Base-by-base conservation (phyloP, 768 basidiomycete genomes). In the Lentinula edodes region DNA sequence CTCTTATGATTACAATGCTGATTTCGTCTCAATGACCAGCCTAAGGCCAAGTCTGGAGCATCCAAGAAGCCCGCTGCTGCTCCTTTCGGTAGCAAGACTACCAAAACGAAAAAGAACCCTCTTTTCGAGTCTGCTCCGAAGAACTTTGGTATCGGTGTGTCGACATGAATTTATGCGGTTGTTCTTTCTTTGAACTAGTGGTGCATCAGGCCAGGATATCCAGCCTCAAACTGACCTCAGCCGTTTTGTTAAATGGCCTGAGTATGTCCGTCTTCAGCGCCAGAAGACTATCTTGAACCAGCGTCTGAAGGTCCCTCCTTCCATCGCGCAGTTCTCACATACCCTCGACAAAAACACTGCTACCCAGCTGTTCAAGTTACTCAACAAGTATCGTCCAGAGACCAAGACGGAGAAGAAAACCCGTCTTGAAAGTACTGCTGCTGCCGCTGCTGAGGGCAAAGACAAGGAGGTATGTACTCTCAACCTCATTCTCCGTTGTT, bases 261-360 rank as follows among this genome's bases (percentile, higher is more conserved):
- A 96, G 80, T 99, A 99, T 72, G 87, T 99, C 68, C 93, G 94
- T 72, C 90, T 98, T 48, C 96, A 99, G 73, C 89, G 96, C 73
- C 95, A 98, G 78, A 98, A 98, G 82, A 93, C 98, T 71, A 96
- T 99, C 78, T 89, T 99, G 64, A 81, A 92, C 85, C 94, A 98
- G 79, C 93, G 96, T 70, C 83, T 99, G 68, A 99, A 99, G 85
- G 95, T 97, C 28, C 96, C 96, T 66, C 96, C 96, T 42, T 93
- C 96, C 67, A 96, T 99, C 69, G 92, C 95, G 52, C 96, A 99
- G 75, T 98, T 98, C 83, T 87, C 88, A 16, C 85, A 92, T 80
- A 95, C 95, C 48, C 82, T 98, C 72, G 96, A 99, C 86, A 98
- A 97, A 86, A 98, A 98, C 85, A 98, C 95, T 57, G 96, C 96